A percentile compares a stretch with the other conserved stretches of the same genome.
phyloP scores from a whole-genome alignment of 768 basidiomycete species.

The Auricularia heimuer region DNA sequence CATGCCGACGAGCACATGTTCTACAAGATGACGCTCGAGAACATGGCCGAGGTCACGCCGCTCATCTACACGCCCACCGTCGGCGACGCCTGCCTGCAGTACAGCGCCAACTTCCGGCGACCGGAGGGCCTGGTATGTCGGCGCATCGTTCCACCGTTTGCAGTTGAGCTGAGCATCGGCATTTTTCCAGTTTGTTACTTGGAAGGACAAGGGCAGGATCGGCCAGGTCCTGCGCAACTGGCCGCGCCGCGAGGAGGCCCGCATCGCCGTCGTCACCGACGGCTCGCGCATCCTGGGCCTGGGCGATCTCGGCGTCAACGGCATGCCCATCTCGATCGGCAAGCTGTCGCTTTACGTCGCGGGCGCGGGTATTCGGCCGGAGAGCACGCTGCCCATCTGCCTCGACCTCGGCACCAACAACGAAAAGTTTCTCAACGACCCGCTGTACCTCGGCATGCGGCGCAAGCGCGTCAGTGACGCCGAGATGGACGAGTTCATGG shows the following conservation, averaged over 20 bases:
- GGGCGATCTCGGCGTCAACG: slow-evolving; percentile 45
- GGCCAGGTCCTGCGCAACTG: slow-evolving; percentile 59
- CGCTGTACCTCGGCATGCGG: slow-evolving; percentile 80
- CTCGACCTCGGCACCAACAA: slow-evolving; percentile 89
- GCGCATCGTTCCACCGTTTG: slow-evolving; percentile 11
- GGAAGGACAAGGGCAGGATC: slow-evolving; percentile 78
- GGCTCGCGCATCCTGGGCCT: slow-evolving; percentile 32
- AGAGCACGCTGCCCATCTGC: slow-evolving; percentile 72
- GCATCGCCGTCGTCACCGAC: slow-evolving; percentile 89
- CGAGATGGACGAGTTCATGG: slow-evolving; percentile 77
- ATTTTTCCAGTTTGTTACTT: slow-evolving; percentile 53
- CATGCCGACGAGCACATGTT: slow-evolving; percentile 64
- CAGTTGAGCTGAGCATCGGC: slow-evolving; percentile 8
- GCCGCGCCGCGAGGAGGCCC: slow-evolving; percentile 63
- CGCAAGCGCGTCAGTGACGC: slow-evolving; percentile 53
- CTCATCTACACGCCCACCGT: slow-evolving; percentile 91
- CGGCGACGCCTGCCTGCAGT: slow-evolving; percentile 82
- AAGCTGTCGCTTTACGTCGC: slow-evolving; percentile 86
- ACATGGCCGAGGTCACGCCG: slow-evolving; percentile 64
- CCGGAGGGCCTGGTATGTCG: slow-evolving; percentile 57
- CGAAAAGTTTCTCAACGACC: slow-evolving; percentile 67
- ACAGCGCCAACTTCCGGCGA: slow-evolving; percentile 64
- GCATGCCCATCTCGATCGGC: slow-evolving; percentile 86
- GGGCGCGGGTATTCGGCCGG: slow-evolving; percentile 76
- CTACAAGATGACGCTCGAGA: slow-evolving; percentile 61